Evolutionary conservation across 2,329 filamentous ascomycete species (phyloP), one percentile per base, ranked within the genome.

Genomic region (Colletotrichum orbiculare): DNA sequence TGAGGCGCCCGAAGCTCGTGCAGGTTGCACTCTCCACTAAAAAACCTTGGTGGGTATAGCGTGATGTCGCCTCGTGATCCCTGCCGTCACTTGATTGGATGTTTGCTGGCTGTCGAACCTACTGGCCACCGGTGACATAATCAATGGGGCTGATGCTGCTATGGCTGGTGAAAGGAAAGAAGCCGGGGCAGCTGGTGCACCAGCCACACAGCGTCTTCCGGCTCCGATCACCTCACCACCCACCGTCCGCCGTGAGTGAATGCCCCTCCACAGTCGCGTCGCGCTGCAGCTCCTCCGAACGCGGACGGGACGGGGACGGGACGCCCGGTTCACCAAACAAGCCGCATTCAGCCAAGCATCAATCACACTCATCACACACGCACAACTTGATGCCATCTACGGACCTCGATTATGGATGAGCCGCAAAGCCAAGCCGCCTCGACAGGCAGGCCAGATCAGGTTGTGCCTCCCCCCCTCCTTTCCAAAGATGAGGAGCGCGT

Each of bases 401-500:
- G 25, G 12, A 54, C 33, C 41, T 57, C n/a, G 58, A 66, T 48
- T 9, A 78, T 78, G 74, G 69, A 69, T 65, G 69, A 71, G n/a
- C 50, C 59, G 43, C 63, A 46, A 38, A 37, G 17, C 17, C 50
- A 45, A 33, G 35, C 25, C n/a, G 11, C 52, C 50, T n/a, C 54
- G 68, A 25, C 38, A 33, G 13, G 55, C 46, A 64, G 66, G 60
- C 55, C 63, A 67, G 70, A 75, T 75, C 73, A 84, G 76, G 76
- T 70, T 35, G 64, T 70, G 15, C 69, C 73, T 8, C 60, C 77
- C 64, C 81, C 89, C 42, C 81, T 84, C 8, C 81, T 95, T 47
- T 91, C 89, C 2, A 83, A 87, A 41, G 83, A 86, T 65, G 93
- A 96, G 77, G 80, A 84, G 71, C 83, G 83, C 68, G 84, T 91